Evolutionary conservation across 805 yeast species (phyloP).

Genomic region (Debaryomyces castellii): DNA sequence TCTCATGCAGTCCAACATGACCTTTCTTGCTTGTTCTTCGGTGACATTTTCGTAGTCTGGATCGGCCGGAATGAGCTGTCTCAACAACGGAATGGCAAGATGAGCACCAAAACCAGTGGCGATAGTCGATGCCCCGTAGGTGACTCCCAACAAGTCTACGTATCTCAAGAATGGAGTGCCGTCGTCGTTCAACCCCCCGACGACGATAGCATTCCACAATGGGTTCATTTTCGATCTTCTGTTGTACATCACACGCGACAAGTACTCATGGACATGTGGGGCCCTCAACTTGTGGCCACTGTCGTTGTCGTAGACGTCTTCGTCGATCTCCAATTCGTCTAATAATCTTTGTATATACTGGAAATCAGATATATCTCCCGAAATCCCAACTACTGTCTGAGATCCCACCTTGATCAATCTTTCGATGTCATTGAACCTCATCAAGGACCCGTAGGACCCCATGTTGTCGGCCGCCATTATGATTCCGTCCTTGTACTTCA

Average conservation of each 20-base stretch:
- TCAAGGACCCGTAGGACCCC: conserved; percentile 89
- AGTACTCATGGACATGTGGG: conserved; percentile 83
- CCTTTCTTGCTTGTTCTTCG: conserved; percentile 72
- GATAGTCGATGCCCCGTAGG: conserved; percentile 81
- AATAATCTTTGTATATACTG: conserved; percentile 76
- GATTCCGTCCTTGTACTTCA: conserved; percentile 88
- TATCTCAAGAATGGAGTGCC: conserved; percentile 70
- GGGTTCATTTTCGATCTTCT: conserved; percentile 95
- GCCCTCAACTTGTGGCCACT: conserved; percentile 64
- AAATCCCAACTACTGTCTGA: conserved; percentile 85
- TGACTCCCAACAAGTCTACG: conserved; percentile 89
- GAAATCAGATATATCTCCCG: conserved; percentile 94
- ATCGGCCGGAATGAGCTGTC: conserved; percentile 80
- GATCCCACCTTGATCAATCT: conserved; percentile 82
- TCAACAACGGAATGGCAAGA: conserved; percentile 86
- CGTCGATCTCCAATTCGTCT: conserved; percentile 70
- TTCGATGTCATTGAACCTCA: conserved; percentile 82
- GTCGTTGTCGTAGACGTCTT: conserved; percentile 77
- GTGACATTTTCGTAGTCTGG: conserved; percentile 67
- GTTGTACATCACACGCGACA: conserved; percentile 78
- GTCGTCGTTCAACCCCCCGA: conserved; percentile 81
- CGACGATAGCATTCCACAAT: conserved; percentile 89
- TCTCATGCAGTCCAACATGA: conserved; percentile 86
- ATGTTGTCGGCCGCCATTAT: conserved; percentile 93
- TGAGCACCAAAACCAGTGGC: conserved; percentile 98